Conservation (phyloP, 495 filamentous ascomycete genomes). For the Penicillium psychrofluorescens region DNA sequence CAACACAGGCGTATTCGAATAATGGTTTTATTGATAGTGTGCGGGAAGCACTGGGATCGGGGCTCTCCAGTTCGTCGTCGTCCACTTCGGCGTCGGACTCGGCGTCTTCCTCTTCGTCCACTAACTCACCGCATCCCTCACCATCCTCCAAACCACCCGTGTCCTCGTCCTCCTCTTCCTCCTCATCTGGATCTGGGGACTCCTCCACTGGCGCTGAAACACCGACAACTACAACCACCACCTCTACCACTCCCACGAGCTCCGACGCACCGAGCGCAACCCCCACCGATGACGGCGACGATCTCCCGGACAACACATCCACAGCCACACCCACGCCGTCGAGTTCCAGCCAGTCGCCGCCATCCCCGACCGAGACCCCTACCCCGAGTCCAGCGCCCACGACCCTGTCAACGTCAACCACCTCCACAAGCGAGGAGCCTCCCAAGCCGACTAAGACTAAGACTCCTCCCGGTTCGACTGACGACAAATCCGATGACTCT, state of each 20-base stretch:
- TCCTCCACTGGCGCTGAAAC: constrained; percentile 16
- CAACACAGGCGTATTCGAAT: constrained; percentile 53
- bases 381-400: not conserved
- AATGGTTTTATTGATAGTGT: constrained; percentile 46
- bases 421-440: no score
- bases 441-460: not conserved
- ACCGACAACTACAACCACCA: not conserved
- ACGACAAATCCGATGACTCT: no score
- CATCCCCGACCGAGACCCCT: no score
- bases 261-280: not conserved
- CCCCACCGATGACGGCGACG: not conserved
- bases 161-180: constrained; percentile 24
- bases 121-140: constrained; percentile 21
- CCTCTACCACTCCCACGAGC: not conserved
- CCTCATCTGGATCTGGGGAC: constrained; percentile 20
- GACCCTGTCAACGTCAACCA: not conserved
- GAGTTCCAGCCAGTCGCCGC: not conserved
- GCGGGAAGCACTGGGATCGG: constrained; percentile 15
- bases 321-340: not conserved
- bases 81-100: constrained; percentile 21
- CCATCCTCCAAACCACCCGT: constrained; percentile 18
- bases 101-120: constrained; percentile 21
- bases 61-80: constrained; percentile 24
- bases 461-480: not conserved
- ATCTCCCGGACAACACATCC: not conserved